Evolutionary conservation across 169 alveolate genomes (phyloP).

Genomic region (Plasmodium fragile): DNA sequence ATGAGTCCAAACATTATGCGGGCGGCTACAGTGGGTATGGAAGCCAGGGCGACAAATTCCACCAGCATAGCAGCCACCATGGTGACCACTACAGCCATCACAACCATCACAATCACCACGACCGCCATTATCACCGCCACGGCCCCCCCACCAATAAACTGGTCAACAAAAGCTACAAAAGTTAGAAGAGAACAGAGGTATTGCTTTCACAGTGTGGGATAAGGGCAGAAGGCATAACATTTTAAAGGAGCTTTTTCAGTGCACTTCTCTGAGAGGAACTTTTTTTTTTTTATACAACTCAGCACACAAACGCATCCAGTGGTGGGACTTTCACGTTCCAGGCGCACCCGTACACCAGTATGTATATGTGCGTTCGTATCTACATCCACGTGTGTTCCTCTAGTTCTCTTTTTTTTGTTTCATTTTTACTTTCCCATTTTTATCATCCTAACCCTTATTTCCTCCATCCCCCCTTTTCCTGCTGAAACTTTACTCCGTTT

Average conservation of each 20-base stretch:
- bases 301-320: neutral
- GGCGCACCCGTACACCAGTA: neutral
- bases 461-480: neutral
- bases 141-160: conserved; percentile 16
- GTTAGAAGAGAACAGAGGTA: neutral
- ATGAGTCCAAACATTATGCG: neutral
- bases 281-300: neutral
- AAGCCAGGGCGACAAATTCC: neutral
- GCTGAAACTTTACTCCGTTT: neutral
- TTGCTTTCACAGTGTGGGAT: neutral
- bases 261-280: neutral
- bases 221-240: neutral
- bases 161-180: conserved; percentile 7
- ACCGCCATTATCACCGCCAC: neutral
- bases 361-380: neutral
- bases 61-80: neutral
- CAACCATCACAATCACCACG: neutral
- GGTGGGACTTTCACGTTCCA: neutral
- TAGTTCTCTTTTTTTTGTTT: neutral
- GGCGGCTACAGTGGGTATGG: neutral
- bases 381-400: neutral
- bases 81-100: neutral
- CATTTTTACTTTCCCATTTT: neutral
- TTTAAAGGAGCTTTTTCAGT: too few relatives aligned
- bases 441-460: neutral